Percentiles rank a stretch among this genome's conserved stretches.
Conservation (phyloP, 2,329 filamentous ascomycete species). For the Coniochaeta sp. region DNA sequence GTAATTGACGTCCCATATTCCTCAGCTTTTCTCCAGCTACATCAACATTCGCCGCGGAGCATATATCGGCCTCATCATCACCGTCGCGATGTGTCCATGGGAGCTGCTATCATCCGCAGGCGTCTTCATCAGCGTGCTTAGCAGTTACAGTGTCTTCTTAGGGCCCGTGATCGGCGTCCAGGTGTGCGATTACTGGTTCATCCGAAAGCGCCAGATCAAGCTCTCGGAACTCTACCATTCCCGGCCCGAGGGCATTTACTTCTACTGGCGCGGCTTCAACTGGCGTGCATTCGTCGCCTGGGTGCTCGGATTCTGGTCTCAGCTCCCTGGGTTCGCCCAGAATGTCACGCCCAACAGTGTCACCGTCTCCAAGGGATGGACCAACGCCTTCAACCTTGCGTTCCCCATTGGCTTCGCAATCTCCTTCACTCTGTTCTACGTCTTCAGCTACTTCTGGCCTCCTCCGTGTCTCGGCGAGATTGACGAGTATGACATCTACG, state of each 20-base stretch:
- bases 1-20: too few species aligned
- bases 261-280: constrained; percentile 9
- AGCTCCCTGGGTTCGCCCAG: constrained; percentile 8
- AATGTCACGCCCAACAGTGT: constrained; percentile 5
- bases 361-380: constrained; percentile 4
- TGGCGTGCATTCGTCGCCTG: constrained; percentile 8
- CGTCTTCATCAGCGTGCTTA: constrained; percentile 39
- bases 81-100: constrained; percentile 30
- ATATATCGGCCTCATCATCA: constrained; percentile 26
- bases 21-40: constrained; percentile 40
- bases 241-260: constrained; percentile 8
- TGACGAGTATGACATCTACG: background rate
- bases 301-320: constrained; percentile 9
- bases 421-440: constrained; percentile 6
- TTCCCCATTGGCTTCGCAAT: constrained; percentile 8
- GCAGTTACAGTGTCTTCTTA: constrained; percentile 24
- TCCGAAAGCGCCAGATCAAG: constrained; percentile 8
- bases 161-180: constrained; percentile 10
- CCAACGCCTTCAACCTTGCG: constrained; percentile 8
- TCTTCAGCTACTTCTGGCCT: background rate
- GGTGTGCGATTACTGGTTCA: constrained; percentile 8
- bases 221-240: constrained; percentile 10
- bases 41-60: constrained; percentile 31
- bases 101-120: constrained; percentile 37
- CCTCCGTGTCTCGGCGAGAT: constrained; percentile 1